These are phyloP conservation scores for Perkinsus olseni DNA, from an alignment of 169 alveolate species.

Conservation along the genomic window DNA sequence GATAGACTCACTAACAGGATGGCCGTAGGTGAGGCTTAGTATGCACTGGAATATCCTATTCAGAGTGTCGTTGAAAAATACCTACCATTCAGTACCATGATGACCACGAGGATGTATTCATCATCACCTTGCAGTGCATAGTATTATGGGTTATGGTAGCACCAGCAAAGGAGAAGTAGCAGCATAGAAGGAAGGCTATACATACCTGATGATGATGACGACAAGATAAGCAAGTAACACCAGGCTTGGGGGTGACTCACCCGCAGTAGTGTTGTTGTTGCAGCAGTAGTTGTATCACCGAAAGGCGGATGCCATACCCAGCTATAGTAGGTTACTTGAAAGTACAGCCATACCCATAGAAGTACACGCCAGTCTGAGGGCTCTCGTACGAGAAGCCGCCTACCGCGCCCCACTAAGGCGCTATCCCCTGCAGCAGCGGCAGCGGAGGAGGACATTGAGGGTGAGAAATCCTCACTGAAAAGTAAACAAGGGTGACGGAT, in stretches of 20 bases:
- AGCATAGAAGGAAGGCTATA: background rate
- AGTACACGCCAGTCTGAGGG: background rate
- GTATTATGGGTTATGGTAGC: background rate
- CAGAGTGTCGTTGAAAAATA: background rate
- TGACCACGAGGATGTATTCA: background rate
- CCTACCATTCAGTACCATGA: background rate
- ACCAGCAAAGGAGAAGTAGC: background rate
- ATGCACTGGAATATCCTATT: background rate
- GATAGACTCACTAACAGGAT: background rate
- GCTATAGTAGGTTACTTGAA: background rate
- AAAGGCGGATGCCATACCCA: background rate
- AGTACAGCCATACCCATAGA: background rate
- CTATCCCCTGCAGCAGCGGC: no score
- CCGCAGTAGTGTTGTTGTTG: no score
- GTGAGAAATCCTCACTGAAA: no score
- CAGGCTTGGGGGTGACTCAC: no score
- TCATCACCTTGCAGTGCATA: background rate
- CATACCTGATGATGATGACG: background rate
- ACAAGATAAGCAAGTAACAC: no score
- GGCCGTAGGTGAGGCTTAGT: background rate
- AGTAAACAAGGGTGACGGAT: no score
- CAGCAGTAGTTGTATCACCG: no score
- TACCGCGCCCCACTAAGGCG: no score
- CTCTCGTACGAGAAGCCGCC: no score
- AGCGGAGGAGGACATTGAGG: no score